Percentiles rank a stretch among this genome's conserved stretches.
These are phyloP conservation scores for Juncus inflexus DNA, from an alignment of 176 grass and related monocot species.

Conservation along the genomic window DNA sequence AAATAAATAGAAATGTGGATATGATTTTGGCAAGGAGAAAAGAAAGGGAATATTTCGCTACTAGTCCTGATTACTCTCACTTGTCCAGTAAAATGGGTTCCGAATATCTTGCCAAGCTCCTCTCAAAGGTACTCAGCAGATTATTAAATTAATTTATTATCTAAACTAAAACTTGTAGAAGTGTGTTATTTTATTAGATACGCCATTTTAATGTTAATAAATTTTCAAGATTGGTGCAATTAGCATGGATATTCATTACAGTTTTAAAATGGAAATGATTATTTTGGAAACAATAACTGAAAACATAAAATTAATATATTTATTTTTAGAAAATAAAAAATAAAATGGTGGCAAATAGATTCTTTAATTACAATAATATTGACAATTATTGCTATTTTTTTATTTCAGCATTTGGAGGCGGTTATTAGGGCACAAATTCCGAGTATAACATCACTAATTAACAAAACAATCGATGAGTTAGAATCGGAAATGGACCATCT, in stretches of 20 bases:
- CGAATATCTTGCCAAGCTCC: constrained; percentile 84
- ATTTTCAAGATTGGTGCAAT: neutral
- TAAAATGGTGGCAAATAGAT: too few species aligned
- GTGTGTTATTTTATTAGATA: too few species aligned
- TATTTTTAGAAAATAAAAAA: too few species aligned
- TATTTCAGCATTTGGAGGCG: constrained; percentile 69
- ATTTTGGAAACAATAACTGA: too few species aligned
- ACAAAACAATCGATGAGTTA: constrained; percentile 89
- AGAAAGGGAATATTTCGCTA: constrained; percentile 77
- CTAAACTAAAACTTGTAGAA: too few species aligned
- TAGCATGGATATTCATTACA: constrained; percentile 9
- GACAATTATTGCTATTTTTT: constrained; percentile 26
- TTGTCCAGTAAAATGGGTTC: constrained; percentile 86
- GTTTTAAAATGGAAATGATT: neutral
- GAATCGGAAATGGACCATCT: constrained; percentile 88
- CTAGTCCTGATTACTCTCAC: constrained; percentile 72
- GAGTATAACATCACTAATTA: constrained; percentile 87
- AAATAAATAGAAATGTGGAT: constrained; percentile 78
- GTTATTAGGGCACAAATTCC: constrained; percentile 82
- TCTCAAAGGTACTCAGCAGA: constrained; percentile 45
- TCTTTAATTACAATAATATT: too few species aligned
- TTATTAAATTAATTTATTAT: neutral
- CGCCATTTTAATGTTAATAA: neutral
- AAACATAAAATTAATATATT: too few species aligned
- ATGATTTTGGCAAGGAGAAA: constrained; percentile 77